Percentiles rank a stretch among this genome's conserved stretches.
Evolutionary conservation across 208 protist genomes (phyloP).

Genomic region (Leptomonas pyrrhocoris): DNA sequence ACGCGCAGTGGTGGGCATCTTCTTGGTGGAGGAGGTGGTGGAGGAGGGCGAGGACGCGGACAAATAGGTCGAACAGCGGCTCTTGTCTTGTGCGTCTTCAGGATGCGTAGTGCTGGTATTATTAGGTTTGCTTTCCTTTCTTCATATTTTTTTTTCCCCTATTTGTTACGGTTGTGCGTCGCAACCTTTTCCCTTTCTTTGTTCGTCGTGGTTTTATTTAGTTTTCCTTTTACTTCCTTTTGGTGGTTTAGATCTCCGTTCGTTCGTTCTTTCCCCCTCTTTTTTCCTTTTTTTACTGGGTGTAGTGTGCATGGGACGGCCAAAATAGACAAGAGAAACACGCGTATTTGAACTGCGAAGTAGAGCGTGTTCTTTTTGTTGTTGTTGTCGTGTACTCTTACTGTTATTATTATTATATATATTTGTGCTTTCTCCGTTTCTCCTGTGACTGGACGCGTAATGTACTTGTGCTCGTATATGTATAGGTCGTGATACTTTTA

Average conservation of each 20-base stretch:
- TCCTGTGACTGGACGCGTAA: too few species aligned
- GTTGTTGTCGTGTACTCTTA: neutral
- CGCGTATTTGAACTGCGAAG: too few species aligned
- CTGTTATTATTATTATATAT: too few species aligned
- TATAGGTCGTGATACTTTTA: neutral
- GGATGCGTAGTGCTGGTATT: neutral
- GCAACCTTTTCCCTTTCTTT: constrained; percentile 5
- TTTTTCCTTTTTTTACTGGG: neutral
- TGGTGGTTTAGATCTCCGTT: too few species aligned
- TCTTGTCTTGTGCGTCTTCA: too few species aligned
- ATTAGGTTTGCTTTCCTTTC: neutral
- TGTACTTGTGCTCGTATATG: too few species aligned
- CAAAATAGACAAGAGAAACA: too few species aligned
- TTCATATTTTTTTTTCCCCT: neutral
- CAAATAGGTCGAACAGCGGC: too few species aligned
- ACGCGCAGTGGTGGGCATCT: constrained; percentile 51
- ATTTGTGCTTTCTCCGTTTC: too few species aligned
- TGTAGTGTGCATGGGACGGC: neutral
- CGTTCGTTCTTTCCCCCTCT: neutral
- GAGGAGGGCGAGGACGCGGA: constrained; percentile 29
- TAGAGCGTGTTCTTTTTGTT: too few species aligned
- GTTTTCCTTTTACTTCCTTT: too few species aligned
- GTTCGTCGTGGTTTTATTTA: neutral
- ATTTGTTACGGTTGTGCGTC: neutral
- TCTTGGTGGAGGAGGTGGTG: constrained; percentile 51